Evolutionary conservation across 108 stramenopile genomes (phyloP).

Genomic region (Discostella stelligeroides): DNA sequence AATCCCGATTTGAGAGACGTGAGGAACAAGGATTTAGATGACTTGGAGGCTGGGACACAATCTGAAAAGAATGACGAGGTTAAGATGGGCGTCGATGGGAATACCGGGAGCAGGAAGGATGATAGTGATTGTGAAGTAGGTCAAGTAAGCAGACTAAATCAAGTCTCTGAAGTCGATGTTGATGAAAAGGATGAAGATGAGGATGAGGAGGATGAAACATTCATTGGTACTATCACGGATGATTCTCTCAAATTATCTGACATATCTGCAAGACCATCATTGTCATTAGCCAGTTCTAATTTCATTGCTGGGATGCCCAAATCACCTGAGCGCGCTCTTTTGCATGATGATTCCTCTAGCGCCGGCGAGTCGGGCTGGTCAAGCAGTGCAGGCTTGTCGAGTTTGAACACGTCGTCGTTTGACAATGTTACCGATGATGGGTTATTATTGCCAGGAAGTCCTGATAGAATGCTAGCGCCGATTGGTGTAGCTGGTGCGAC

Average conservation of each 20-base stretch:
- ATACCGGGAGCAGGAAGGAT: conserved; percentile 29
- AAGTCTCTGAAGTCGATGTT: too few species aligned
- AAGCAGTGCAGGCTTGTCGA: conserved; percentile 31
- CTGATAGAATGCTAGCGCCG: conserved; percentile 14
- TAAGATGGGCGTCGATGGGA: conserved; percentile 14
- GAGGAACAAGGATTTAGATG: conserved; percentile 13
- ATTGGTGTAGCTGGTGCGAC: conserved; percentile 23
- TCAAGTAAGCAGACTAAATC: neutral
- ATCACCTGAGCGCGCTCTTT: conserved; percentile 15
- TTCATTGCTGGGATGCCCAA: conserved; percentile 14
- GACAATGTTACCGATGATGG: conserved; percentile 30
- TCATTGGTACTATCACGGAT: neutral
- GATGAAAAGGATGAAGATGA: too few species aligned
- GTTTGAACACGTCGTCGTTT: conserved; percentile 32
- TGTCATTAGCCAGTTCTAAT: neutral
- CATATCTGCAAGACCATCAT: neutral
- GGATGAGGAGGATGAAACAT: neutral
- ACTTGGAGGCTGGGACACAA: conserved; percentile 3
- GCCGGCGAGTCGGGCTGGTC: conserved; percentile 50
- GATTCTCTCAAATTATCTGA: conserved; percentile 3
- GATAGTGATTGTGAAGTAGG: neutral
- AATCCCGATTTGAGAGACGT: conserved; percentile 8
- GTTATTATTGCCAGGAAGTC: conserved; percentile 8
- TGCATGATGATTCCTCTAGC: conserved; percentile 26
- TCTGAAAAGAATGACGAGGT: conserved; percentile 11